These are phyloP conservation scores for Ulota crispa DNA, from an alignment of 225 moss, liverwort and hornwort species.

Conservation along the genomic window DNA sequence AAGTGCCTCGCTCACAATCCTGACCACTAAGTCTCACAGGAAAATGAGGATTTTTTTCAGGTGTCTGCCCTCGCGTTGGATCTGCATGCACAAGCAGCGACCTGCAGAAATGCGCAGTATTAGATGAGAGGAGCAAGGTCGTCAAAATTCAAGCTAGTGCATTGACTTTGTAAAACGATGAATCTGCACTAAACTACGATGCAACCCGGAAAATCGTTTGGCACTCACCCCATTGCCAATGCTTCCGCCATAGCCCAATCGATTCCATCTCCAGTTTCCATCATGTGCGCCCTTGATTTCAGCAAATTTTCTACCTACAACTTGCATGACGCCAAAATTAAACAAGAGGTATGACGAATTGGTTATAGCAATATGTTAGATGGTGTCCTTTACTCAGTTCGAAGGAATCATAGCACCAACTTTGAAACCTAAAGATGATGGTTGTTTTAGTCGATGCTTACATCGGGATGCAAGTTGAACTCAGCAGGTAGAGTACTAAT, in stretches of 20 bases:
- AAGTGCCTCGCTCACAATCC: conserved; percentile 68
- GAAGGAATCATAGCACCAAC: conserved; percentile 1
- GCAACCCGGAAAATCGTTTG: background rate
- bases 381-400: background rate
- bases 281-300: conserved; percentile 56
- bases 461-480: conserved; percentile 64
- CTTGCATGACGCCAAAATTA: conserved; percentile 14
- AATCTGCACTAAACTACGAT: conserved; percentile 7
- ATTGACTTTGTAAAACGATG: conserved; percentile 5
- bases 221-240: conserved; percentile 60
- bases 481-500: conserved; percentile 55
- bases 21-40: conserved; percentile 66
- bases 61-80: conserved; percentile 41
- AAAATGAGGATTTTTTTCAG: conserved; percentile 56
- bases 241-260: conserved; percentile 77
- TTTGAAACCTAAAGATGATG: background rate
- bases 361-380: background rate
- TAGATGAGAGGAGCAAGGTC: background rate
- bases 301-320: conserved; percentile 54
- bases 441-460: conserved; percentile 31
- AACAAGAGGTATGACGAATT: background rate
- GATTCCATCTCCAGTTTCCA: conserved; percentile 51
- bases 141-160: conserved; percentile 4
- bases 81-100: conserved; percentile 64
- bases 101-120: conserved; percentile 34